Conservation (phyloP, 2,329 filamentous ascomycete species). For the Cadophora luteo-olivacea region DNA sequence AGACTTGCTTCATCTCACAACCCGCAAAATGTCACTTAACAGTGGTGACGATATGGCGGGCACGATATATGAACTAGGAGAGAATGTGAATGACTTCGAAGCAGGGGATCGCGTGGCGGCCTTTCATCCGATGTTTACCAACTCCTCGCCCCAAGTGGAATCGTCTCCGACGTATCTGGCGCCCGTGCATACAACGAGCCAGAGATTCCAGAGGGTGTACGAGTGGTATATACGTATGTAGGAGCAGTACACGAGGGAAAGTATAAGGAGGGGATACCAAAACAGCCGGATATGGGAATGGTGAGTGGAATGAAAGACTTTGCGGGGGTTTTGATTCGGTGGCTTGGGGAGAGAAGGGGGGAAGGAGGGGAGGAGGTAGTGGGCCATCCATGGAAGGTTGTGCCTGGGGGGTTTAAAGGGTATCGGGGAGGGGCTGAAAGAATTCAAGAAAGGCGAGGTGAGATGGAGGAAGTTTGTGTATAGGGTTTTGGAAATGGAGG, state of each 20-base stretch:
- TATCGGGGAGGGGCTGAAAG: constrained; percentile 56
- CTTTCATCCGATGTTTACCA: constrained; percentile 56
- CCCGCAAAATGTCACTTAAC: constrained; percentile 22
- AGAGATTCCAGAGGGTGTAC: constrained; percentile 23
- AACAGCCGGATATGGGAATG: constrained; percentile 23
- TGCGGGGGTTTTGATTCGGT: constrained; percentile 28
- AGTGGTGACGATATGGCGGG: constrained; percentile 40
- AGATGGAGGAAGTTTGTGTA: constrained; percentile 70
- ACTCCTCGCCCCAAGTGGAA: constrained; percentile 38
- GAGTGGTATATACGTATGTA: constrained; percentile 27
- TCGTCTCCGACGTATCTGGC: constrained; percentile 42
- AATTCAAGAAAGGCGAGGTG: constrained; percentile 64
- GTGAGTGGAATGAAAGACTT: constrained; percentile 23
- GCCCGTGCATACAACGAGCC: constrained; percentile 27
- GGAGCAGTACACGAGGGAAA: constrained; percentile 29
- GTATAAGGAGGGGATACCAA: constrained; percentile 28
- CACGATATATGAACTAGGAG: constrained; percentile 56
- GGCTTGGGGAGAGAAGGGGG: constrained; percentile 53
- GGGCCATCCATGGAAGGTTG: constrained; percentile 56
- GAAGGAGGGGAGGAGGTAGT: too few relatives aligned
- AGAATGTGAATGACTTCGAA: constrained; percentile 50
- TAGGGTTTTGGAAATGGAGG: constrained; percentile 32
- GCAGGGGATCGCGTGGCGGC: constrained; percentile 53
- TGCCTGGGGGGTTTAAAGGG: constrained; percentile 54
- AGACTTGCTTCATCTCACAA: constrained; percentile 26